Evolutionary conservation across 495 filamentous ascomycete genomes (phyloP), one percentile per base, ranked within the genome.

Genomic region (Ramalina intermedia): DNA sequence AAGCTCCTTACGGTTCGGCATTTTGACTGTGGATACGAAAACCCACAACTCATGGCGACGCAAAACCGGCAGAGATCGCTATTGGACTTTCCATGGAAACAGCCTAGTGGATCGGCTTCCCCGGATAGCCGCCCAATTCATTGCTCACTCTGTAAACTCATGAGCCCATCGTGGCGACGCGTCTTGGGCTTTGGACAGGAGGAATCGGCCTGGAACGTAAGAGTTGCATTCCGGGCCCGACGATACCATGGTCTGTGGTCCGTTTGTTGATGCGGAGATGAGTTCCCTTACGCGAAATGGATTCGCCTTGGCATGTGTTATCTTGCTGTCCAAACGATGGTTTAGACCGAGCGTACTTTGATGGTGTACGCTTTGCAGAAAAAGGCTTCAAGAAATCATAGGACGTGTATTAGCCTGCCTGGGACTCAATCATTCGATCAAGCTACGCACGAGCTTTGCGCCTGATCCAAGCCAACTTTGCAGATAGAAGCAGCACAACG

Each of bases 161-260:
- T 43, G 51, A 47, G 51, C 35, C 6, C 51, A 51, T 51, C 47
- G 50, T 35, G 51, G 17, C 45, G 51, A 53, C 27, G 21, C 18
- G 14, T 52, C 50, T 29, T 27, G 13, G 17, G 48, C 48, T 23
- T 52, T 29, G 39, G 36, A 51, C 41, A 13, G 33, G 27, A 52
- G 41, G 33, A 52, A 52, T 1, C 40, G 49, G 49, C 44, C 43
- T 14, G 4, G 6, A 9, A 36, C 14, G 13, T 44, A n/a, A 20
- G 41, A 23, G 16, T 16, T 26, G 24, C 47, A 53, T 35, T 53
- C 42, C 20, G 47, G 51, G 26, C 47, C 35, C 4, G 51, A 38
- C 20, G 51, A 51, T 29, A 53, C 51, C n/a, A 38, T 51, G 16
- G 51, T 48, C 40, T 50, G 47, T 26, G 48, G 51, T 41, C 14